These are phyloP conservation scores for Vitis cinerea DNA, from an alignment of 164 flowering plant genomes.

Conservation along the genomic window DNA sequence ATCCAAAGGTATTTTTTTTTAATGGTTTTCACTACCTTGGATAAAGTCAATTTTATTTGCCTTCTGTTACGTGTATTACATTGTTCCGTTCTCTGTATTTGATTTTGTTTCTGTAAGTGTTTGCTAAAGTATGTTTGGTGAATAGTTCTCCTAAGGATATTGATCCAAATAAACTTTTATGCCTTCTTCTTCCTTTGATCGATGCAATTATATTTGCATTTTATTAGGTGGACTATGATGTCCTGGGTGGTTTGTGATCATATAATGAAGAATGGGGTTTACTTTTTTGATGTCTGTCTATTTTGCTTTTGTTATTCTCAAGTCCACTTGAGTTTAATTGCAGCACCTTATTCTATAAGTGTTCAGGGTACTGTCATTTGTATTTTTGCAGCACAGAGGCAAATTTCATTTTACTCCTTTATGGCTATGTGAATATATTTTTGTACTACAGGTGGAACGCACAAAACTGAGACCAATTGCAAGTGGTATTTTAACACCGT, in stretches of 20 bases:
- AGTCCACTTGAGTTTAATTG: too few relatives aligned
- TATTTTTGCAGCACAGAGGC: too few relatives aligned
- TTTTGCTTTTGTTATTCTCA: too few relatives aligned
- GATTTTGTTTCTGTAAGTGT: too few relatives aligned
- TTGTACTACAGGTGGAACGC: constrained; percentile 75
- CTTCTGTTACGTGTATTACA: background rate
- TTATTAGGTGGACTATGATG: background rate
- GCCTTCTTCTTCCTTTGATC: too few relatives aligned
- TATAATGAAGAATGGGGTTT: background rate
- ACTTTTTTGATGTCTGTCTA: background rate
- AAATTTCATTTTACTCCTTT: background rate
- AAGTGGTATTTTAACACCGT: constrained; percentile 85
- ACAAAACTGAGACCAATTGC: constrained; percentile 86
- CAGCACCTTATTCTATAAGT: too few relatives aligned
- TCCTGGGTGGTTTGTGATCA: too few relatives aligned
- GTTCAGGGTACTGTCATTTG: too few relatives aligned
- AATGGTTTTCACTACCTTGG: constrained; percentile 1
- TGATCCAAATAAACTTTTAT: too few relatives aligned
- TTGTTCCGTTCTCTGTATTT: background rate
- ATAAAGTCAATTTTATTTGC: background rate
- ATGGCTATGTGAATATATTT: background rate
- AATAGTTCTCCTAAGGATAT: too few relatives aligned
- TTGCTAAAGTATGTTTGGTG: too few relatives aligned
- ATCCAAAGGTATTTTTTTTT: constrained; percentile 49
- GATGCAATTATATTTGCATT: background rate